phyloP scores from a whole-genome alignment of 83 land plant genomes.

The Picea abies region DNA sequence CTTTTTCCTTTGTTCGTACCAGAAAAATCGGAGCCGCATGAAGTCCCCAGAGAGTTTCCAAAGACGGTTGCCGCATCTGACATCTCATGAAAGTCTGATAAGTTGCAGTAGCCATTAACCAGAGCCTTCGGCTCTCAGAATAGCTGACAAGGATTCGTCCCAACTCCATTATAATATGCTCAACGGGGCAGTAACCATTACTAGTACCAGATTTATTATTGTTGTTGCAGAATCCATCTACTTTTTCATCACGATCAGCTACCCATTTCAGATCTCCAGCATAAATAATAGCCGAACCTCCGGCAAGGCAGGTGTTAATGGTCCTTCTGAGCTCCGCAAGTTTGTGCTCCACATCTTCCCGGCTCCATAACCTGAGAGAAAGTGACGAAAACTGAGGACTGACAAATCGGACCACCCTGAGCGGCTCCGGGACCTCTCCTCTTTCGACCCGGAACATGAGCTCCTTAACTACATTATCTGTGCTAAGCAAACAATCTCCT shows the following conservation, averaged over 20 bases:
- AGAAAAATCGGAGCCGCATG: constrained; percentile 47
- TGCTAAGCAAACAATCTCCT: constrained; percentile 57
- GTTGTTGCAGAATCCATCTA: constrained; percentile 2
- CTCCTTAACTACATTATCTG: constrained; percentile 50
- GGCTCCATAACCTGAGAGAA: constrained; percentile 25
- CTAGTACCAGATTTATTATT: constrained; percentile 3
- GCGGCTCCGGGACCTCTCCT: constrained; percentile 48
- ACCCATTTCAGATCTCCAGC: constrained; percentile 85
- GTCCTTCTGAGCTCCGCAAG: constrained; percentile 55
- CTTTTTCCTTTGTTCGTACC: background rate
- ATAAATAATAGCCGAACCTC: constrained; percentile 57
- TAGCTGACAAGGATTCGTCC: constrained; percentile 47
- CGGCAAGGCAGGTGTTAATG: constrained; percentile 35
- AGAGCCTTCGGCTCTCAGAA: constrained; percentile 26
- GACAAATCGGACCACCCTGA: constrained; percentile 41
- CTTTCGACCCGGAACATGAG: constrained; percentile 48
- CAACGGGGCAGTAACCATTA: constrained; percentile 43
- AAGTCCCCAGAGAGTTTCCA: constrained; percentile 56
- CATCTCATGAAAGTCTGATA: constrained; percentile 43
- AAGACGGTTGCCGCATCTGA: constrained; percentile 35
- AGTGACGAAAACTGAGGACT: constrained; percentile 33
- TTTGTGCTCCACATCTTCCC: constrained; percentile 65
- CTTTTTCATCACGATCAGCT: constrained; percentile 35
- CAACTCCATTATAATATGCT: constrained; percentile 70
- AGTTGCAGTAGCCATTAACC: constrained; percentile 55